phyloP scores from a whole-genome alignment of 2,329 filamentous ascomycete species.

The Fusarium sp. region DNA sequence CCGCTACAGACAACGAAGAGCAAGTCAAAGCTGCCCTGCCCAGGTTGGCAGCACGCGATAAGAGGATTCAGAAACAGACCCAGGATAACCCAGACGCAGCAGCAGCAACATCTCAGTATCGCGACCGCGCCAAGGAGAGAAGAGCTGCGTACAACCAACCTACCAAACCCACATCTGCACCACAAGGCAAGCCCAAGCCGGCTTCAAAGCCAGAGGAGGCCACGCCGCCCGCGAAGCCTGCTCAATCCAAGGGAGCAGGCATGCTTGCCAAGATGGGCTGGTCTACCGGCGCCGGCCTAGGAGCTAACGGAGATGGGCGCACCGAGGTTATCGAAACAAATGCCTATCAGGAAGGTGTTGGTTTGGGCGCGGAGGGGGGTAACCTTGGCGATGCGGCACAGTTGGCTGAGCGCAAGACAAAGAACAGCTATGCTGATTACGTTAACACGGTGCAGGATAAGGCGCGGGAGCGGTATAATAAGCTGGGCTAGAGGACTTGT shows the following conservation, averaged over 20 bases:
- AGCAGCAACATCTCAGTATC: conserved; percentile 62
- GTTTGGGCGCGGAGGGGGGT: conserved; percentile 78
- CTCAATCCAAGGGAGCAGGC: conserved; percentile 74
- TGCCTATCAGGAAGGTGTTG: conserved; percentile 78
- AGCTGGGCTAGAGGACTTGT: conserved; percentile 56
- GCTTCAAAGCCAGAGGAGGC: conserved; percentile 40
- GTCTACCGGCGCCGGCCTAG: conserved; percentile 75
- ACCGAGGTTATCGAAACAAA: conserved; percentile 76
- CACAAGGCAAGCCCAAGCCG: conserved; percentile 56
- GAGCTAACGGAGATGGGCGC: conserved; percentile 73
- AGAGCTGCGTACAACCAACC: conserved; percentile 74
- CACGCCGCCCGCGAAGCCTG: conserved; percentile 49
- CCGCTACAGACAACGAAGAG: conserved; percentile 57
- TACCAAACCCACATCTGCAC: conserved; percentile 62
- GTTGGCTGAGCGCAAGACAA: conserved; percentile 74
- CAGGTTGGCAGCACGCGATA: conserved; percentile 59
- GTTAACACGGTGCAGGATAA: conserved; percentile 75
- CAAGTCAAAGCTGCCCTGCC: conserved; percentile 66
- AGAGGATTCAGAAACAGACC: conserved; percentile 53
- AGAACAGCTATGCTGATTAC: conserved; percentile 73
- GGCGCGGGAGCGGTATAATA: conserved; percentile 76
- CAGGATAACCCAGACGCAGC: conserved; percentile 45
- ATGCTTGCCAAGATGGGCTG: conserved; percentile 83
- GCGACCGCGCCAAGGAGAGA: conserved; percentile 78
- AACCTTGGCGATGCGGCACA: conserved; percentile 78